phyloP scores from a whole-genome alignment of 2,329 filamentous ascomycete species.

The Drechslerella dactyloides region DNA sequence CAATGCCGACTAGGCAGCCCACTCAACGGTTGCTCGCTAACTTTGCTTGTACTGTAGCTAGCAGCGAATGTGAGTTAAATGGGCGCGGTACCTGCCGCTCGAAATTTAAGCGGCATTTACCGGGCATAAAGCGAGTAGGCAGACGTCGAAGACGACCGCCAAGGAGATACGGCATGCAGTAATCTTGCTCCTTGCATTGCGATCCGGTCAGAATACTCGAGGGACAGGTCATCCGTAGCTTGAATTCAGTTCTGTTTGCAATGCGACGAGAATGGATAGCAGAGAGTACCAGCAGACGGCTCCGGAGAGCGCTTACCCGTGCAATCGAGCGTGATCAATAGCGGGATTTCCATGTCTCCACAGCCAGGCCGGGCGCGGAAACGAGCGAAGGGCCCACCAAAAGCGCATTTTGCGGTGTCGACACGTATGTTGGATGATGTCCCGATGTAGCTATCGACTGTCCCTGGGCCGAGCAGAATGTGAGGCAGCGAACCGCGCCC shows the following conservation, averaged over 20 bases:
- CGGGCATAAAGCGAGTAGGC: conserved; percentile 11
- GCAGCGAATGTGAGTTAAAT: neutral
- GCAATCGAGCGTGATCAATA: conserved; percentile 27
- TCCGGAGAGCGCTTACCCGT: conserved; percentile 5
- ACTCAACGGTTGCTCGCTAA: conserved; percentile 6
- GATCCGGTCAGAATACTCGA: conserved; percentile 9
- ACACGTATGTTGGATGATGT: neutral
- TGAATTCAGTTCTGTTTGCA: neutral
- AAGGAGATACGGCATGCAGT: too few species aligned
- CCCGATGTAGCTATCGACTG: neutral
- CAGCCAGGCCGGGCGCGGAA: too few species aligned
- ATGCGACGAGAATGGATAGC: too few species aligned
- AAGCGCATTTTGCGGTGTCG: neutral
- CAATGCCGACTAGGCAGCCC: conserved; percentile 38
- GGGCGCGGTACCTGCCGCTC: conserved; percentile 34
- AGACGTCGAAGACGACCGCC: neutral
- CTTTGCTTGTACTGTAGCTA: neutral
- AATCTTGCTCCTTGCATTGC: neutral
- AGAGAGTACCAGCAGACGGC: too few species aligned
- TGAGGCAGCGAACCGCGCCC: too few species aligned
- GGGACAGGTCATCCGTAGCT: neutral
- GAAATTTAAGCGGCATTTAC: conserved; percentile 46
- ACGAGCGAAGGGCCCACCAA: neutral
- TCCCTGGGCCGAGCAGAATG: too few species aligned
- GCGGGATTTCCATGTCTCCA: too few species aligned